Percentiles rank a stretch among this genome's conserved stretches.
Conservation (phyloP, 306 rosid genomes). For the Dalbergia oliveri region DNA sequence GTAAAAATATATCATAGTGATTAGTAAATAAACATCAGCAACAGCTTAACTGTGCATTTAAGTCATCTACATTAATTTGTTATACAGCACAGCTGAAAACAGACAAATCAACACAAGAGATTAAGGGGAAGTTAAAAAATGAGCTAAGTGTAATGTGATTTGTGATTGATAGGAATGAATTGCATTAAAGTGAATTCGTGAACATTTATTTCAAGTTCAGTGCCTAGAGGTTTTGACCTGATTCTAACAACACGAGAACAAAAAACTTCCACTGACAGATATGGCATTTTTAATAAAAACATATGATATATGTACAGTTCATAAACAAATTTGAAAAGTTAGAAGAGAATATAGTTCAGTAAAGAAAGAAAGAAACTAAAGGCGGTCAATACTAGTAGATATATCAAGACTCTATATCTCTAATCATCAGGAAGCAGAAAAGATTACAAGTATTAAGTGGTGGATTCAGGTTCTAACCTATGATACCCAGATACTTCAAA, state of each 20-base stretch:
- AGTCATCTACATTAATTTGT: neutral
- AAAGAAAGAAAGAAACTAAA: conserved; percentile 25
- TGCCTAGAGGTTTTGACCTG: neutral
- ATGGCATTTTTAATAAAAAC: neutral
- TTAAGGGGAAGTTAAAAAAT: neutral
- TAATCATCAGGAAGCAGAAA: conserved; percentile 11
- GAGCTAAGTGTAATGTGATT: neutral
- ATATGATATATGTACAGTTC: conserved; percentile 36
- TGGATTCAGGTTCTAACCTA: neutral
- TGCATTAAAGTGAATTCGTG: neutral
- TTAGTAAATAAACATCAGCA: neutral
- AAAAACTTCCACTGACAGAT: neutral
- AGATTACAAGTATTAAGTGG: conserved; percentile 30
- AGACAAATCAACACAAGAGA: neutral
- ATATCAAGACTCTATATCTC: conserved; percentile 3
- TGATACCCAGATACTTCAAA: too few relatives aligned
- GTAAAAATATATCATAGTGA: neutral
- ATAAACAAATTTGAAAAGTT: conserved; percentile 12
- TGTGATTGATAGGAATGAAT: neutral
- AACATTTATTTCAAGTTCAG: neutral
- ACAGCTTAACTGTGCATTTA: neutral
- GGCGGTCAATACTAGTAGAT: conserved; percentile 14
- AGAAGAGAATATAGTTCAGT: conserved; percentile 36
- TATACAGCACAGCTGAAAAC: neutral
- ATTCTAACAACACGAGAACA: neutral